phyloP scores from a whole-genome alignment of 176 grass and related monocot genomes.

The Ananas comosus region DNA sequence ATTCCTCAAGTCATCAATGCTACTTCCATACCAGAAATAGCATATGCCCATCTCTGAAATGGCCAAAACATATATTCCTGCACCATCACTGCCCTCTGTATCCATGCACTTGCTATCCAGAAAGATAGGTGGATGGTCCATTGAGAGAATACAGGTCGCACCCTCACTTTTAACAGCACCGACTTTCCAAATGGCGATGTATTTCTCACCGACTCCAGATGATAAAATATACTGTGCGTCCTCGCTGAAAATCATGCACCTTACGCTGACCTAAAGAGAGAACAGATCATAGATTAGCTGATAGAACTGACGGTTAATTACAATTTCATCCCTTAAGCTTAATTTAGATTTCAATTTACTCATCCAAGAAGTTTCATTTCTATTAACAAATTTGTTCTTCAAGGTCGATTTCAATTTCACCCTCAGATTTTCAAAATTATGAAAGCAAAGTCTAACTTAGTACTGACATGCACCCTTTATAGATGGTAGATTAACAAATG shows the following conservation, averaged over 20 bases:
- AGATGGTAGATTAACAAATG: too few relatives aligned
- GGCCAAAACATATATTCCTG: conserved; percentile 50
- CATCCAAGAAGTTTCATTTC: too few relatives aligned
- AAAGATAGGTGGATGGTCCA: conserved; percentile 82
- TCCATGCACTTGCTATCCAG: conserved; percentile 51
- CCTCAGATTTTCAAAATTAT: too few relatives aligned
- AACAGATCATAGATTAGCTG: conserved; percentile 5
- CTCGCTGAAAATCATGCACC: conserved; percentile 75
- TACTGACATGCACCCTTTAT: too few relatives aligned
- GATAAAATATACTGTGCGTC: conserved; percentile 61
- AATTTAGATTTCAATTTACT: too few relatives aligned
- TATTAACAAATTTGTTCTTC: too few relatives aligned
- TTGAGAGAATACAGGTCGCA: conserved; percentile 60
- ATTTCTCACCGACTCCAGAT: conserved; percentile 79
- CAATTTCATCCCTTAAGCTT: too few relatives aligned
- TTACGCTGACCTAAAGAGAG: conserved; percentile 54
- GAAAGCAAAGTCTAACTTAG: too few relatives aligned
- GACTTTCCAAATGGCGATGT: conserved; percentile 85
- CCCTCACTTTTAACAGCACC: conserved; percentile 44
- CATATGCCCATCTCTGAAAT: conserved; percentile 76
- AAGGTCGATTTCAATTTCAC: too few relatives aligned
- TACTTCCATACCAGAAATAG: conserved; percentile 79
- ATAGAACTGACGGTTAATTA: too few relatives aligned
- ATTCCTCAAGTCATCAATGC: conserved; percentile 43
- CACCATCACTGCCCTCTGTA: conserved; percentile 16